These are phyloP conservation scores for Fimicolochytrium jonesii DNA, from an alignment of 192 early-diverging fungal species.

Conservation along the genomic window DNA sequence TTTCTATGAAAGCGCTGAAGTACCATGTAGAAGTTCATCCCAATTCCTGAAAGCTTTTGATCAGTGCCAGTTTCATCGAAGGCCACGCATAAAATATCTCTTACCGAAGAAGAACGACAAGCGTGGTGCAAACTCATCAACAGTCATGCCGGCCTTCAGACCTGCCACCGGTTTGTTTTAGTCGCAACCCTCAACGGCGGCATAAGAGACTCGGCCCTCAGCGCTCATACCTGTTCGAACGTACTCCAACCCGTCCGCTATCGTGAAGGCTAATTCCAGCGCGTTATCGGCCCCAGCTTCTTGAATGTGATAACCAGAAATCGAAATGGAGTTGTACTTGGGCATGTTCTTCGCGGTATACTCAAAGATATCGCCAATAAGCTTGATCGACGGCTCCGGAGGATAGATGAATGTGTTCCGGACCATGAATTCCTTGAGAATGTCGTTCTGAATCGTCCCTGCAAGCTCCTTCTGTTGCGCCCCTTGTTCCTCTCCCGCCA, in stretches of 20 bases:
- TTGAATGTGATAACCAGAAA: slow-evolving; percentile 91
- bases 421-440: slow-evolving; percentile 93
- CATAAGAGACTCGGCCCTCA: neutral
- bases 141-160: slow-evolving; percentile 77
- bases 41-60: slow-evolving; percentile 42
- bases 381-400: slow-evolving; percentile 83
- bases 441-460: slow-evolving; percentile 90
- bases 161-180: too few species aligned
- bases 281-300: slow-evolving; percentile 85
- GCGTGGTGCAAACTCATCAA: slow-evolving; percentile 84
- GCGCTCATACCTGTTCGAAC: slow-evolving; percentile 38
- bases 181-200: neutral
- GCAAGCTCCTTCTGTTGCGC: slow-evolving; percentile 72
- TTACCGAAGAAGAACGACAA: slow-evolving; percentile 85
- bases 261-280: slow-evolving; percentile 88
- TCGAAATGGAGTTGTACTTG: slow-evolving; percentile 94
- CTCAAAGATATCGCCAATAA: slow-evolving; percentile 88
- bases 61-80: neutral
- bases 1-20: neutral
- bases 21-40: slow-evolving; percentile 93
- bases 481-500: slow-evolving; percentile 81
- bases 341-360: slow-evolving; percentile 87
- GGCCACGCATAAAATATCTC: too few species aligned
- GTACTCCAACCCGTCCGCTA: slow-evolving; percentile 86
- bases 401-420: slow-evolving; percentile 93